These are phyloP conservation scores for Cicer chorassanicum DNA, from an alignment of 306 rosid species.

Conservation along the genomic window DNA sequence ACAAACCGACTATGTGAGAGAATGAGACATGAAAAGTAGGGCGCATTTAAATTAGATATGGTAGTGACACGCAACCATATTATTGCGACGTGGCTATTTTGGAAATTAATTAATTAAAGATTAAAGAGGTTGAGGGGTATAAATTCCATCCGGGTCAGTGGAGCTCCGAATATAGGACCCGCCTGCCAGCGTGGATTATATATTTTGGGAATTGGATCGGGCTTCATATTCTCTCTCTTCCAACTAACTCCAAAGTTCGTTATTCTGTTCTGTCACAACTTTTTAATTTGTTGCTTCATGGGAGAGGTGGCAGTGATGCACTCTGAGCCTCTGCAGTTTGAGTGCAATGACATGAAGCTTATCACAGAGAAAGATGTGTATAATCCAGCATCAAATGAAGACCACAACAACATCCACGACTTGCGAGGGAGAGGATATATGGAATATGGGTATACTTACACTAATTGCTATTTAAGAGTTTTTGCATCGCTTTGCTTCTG, in stretches of 20 bases:
- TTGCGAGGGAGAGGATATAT: conserved; percentile 56
- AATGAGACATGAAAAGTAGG: too few relatives aligned
- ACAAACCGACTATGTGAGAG: too few relatives aligned
- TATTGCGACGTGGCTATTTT: too few relatives aligned
- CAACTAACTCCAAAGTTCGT: conserved; percentile 43
- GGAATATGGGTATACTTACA: conserved; percentile 65
- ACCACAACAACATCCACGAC: conserved; percentile 26
- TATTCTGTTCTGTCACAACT: too few relatives aligned
- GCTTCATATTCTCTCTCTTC: background rate
- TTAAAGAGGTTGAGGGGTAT: too few relatives aligned
- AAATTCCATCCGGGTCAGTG: conserved; percentile 21
- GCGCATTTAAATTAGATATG: too few relatives aligned
- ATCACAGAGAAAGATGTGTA: conserved; percentile 43
- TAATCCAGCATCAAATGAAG: conserved; percentile 44
- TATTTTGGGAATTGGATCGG: background rate
- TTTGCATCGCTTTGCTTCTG: background rate
- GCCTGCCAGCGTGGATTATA: background rate
- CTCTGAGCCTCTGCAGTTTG: conserved; percentile 53
- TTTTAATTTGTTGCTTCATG: conserved; percentile 33
- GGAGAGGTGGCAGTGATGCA: conserved; percentile 56
- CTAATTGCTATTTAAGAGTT: background rate
- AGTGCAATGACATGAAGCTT: conserved; percentile 47
- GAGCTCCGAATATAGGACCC: conserved; percentile 39
- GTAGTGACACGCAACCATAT: too few relatives aligned
- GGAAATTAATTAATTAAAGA: too few relatives aligned